Percentiles rank a stretch among this genome's conserved stretches.
These are phyloP conservation scores for Cladorrhinum sp. DNA, from an alignment of 2,329 filamentous ascomycete species.

Conservation along the genomic window DNA sequence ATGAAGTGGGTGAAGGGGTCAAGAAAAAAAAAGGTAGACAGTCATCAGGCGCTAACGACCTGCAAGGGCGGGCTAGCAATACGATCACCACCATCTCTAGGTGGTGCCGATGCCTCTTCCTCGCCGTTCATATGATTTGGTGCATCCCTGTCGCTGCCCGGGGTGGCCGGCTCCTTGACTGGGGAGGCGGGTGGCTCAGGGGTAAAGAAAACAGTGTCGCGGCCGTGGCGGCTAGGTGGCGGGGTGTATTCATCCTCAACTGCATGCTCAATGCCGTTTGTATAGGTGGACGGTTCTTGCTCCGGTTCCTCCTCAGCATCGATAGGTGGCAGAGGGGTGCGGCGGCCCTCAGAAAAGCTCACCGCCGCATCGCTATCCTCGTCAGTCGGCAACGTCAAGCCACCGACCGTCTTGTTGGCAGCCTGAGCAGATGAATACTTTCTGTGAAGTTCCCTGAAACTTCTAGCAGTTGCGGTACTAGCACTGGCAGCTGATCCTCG, in stretches of 20 bases:
- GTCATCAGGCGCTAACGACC: slow-evolving; percentile 32
- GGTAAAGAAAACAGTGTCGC: slow-evolving; percentile 40
- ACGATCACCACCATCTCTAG: slow-evolving; percentile 15
- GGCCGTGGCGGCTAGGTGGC: slow-evolving; percentile 32
- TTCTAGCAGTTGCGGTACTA: slow-evolving; percentile 65
- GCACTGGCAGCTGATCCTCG: slow-evolving; percentile 62
- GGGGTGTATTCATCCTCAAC: slow-evolving; percentile 29
- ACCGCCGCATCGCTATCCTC: slow-evolving; percentile 59
- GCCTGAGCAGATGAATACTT: slow-evolving; percentile 56
- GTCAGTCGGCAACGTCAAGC: slow-evolving; percentile 50
- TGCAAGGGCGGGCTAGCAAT: slow-evolving; percentile 36
- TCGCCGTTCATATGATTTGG: not conserved
- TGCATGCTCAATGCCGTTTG: slow-evolving; percentile 14
- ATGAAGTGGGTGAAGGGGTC: not conserved
- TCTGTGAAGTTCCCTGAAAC: slow-evolving; percentile 60
- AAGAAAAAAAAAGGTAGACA: not conserved
- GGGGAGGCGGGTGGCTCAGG: slow-evolving; percentile 37
- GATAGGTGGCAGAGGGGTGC: slow-evolving; percentile 54
- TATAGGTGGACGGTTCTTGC: slow-evolving; percentile 8
- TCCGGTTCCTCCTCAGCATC: slow-evolving; percentile 38
- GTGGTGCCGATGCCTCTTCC: not conserved
- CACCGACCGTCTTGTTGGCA: slow-evolving; percentile 40
- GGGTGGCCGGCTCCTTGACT: slow-evolving; percentile 20
- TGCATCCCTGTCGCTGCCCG: slow-evolving; percentile 14
- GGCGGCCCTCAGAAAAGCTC: slow-evolving; percentile 58